A percentile compares a stretch with the other conserved stretches of the same genome.
These are phyloP conservation scores for Tagetes patula DNA, from an alignment of 129 eudicot species.

Conservation along the genomic window DNA sequence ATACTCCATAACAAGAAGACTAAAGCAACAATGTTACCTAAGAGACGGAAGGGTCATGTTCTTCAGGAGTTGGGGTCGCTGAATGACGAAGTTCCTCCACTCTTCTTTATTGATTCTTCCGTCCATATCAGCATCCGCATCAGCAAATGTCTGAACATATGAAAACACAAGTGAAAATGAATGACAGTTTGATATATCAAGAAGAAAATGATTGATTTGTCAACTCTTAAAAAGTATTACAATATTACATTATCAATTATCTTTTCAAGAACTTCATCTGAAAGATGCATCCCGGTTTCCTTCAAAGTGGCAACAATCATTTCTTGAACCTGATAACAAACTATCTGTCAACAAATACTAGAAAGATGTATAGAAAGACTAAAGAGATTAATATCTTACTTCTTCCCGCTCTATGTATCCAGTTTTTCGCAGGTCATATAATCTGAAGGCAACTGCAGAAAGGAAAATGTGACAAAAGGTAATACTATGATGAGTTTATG, in stretches of 20 bases:
- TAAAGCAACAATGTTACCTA: constrained; percentile 36
- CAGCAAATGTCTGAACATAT: constrained; percentile 49
- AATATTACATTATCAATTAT: constrained; percentile 53
- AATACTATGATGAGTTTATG: neutral
- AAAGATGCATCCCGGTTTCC: constrained; percentile 49
- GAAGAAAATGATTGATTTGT: constrained; percentile 11
- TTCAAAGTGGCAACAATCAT: constrained; percentile 54
- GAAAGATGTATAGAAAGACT: neutral
- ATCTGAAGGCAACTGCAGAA: constrained; percentile 48
- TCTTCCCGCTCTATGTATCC: constrained; percentile 63
- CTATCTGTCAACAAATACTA: neutral
- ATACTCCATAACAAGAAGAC: neutral
- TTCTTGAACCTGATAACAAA: constrained; percentile 41
- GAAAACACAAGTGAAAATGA: constrained; percentile 8
- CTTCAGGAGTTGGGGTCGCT: constrained; percentile 56
- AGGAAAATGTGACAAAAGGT: constrained; percentile 9
- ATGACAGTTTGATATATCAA: neutral
- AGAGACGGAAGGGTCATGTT: constrained; percentile 69
- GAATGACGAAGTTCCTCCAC: constrained; percentile 51
- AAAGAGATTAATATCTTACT: constrained; percentile 28
- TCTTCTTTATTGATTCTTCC: constrained; percentile 61
- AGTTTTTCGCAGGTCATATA: constrained; percentile 61
- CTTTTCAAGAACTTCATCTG: constrained; percentile 51
- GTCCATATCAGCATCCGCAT: constrained; percentile 56
- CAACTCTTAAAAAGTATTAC: constrained; percentile 23